Evolutionary conservation across 345 rosid genomes (phyloP), one percentile per base, ranked within the genome.

Genomic region (Raphanus sativus): DNA sequence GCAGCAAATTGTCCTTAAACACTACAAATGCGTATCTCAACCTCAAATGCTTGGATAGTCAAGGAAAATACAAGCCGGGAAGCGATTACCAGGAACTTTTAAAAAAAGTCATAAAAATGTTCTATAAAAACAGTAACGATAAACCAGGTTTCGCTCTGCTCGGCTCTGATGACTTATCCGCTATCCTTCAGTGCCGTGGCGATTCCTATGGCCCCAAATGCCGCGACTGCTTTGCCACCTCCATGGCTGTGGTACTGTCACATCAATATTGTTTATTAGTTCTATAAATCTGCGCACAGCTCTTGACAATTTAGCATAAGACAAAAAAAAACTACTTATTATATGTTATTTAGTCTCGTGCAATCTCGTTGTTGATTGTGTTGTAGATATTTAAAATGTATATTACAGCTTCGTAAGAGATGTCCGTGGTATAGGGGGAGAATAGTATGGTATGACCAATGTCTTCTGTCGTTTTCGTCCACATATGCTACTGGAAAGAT

Each of bases 161-260:
- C 21, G 25, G 17, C 2, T 80, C 82, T 3, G 28, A 21, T 55
- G 50, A 65, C 65, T 84, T 80, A 6, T 25, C 74, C 1, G 90
- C 85, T 21, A 82, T 79, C 1, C 78, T 81, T 0, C 86, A 87
- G 21, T 88, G 95, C 70, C 84, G 86, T 2, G 91, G 91, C 5
- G 89, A 55, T 28, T 55, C 60, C 28, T 55, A 21, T 24, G 60
- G 60, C 26, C 12, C 60, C 60, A 17, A 55, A 12, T 55, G 60
- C 12, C 60, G 26, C 11, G 60, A 55, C 60, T 55, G 60, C 60
- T 55, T 55, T 55, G 26, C 4, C 12, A 55, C 60, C 12, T 10
- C 60, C 11, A 10, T 55, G 28, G 60, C 60, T 7, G 60, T 8
- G 60, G 60, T 55, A 55, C 6, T 55, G 26, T 17, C 25, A 45